Evolutionary conservation across 1,284 basidiomycete genomes (phyloP).

Genomic region (Takashimella koratensis): DNA sequence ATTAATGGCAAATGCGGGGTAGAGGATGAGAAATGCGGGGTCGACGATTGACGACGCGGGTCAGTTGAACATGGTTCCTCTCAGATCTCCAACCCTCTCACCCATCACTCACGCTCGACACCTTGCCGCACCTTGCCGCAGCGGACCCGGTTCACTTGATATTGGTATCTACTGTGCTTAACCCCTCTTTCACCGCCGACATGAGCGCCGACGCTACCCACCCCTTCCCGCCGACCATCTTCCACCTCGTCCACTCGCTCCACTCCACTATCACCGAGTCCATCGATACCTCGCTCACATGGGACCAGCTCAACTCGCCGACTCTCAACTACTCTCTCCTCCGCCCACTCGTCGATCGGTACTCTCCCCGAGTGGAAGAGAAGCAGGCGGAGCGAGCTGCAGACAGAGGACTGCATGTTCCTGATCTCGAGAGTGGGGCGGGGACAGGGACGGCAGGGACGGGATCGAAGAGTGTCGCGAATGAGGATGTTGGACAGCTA

Average conservation of each 20-base stretch:
- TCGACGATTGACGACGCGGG: no score
- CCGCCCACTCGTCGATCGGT: slow-evolving; percentile 72
- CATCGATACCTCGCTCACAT: slow-evolving; percentile 69
- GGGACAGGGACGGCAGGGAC: slow-evolving; percentile 1
- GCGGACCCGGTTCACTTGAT: no score
- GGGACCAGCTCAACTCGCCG: slow-evolving; percentile 78
- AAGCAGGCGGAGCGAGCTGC: slow-evolving; percentile 39
- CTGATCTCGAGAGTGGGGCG: background rate
- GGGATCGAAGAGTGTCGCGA: no score
- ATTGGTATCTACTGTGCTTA: no score
- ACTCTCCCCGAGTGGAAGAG: slow-evolving; percentile 64
- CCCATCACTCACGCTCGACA: no score
- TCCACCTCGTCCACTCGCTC: slow-evolving; percentile 41
- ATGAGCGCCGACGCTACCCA: background rate
- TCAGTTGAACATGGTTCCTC: no score
- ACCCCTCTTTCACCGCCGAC: no score
- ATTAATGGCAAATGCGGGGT: no score
- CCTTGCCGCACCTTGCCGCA: no score
- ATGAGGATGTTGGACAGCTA: background rate
- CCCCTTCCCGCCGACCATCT: slow-evolving; percentile 18
- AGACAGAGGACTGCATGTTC: background rate
- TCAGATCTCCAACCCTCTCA: no score
- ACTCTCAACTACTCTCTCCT: slow-evolving; percentile 80
- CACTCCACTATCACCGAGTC: slow-evolving; percentile 26
- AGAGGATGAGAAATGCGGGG: no score